Base-by-base conservation (phyloP, 306 rosid species). In the Prunus davidiana region DNA sequence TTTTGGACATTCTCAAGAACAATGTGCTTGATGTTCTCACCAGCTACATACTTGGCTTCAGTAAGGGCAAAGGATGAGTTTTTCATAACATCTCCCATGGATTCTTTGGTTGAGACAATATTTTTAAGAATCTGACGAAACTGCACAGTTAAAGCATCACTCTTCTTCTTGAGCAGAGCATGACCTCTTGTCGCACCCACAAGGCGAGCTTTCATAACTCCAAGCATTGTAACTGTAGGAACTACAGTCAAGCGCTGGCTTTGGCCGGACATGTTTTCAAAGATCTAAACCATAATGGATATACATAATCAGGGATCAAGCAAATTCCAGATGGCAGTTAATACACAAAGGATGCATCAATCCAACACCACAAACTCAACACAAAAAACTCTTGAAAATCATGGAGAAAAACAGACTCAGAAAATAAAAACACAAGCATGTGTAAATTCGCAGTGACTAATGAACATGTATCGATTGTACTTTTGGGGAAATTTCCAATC, bases 111-210 rank as follows among this genome's bases (percentile, higher is more conserved):
- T 6, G 98, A 71, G 14, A 93, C 98, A n/a, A 93, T 91, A 75
- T 89, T 91, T 80, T 91, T 93, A 66, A 93, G 91, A 82, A 93
- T 91, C 80, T 84, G 87, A 28, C 97, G 91, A 43, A 93, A 93
- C 75, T 93, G 98, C 30, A 90, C 96, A 3, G 98, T 93, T 79
- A 93, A 76, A 65, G 97, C 98, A 64, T 93, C 98, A 54, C 98
- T 93, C 90, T 93, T 93, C 88, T 93, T 93, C 96, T 93, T 93
- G 46, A 93, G 93, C 63, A 93, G 94, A 24, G 98, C 98, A 64
- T 93, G 98, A 20, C 98, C 98, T 71, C 98, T 85, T 2, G 98
- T 93, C 1, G 98, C 97, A 45, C 98, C 98, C 0, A 93, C 77
- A 52, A 93, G 83, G 49, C 97, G 97, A 12, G 96, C 96, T 76